phyloP scores from a whole-genome alignment of 192 early-diverging fungal species.

The Chytriomyces hyalinus region DNA sequence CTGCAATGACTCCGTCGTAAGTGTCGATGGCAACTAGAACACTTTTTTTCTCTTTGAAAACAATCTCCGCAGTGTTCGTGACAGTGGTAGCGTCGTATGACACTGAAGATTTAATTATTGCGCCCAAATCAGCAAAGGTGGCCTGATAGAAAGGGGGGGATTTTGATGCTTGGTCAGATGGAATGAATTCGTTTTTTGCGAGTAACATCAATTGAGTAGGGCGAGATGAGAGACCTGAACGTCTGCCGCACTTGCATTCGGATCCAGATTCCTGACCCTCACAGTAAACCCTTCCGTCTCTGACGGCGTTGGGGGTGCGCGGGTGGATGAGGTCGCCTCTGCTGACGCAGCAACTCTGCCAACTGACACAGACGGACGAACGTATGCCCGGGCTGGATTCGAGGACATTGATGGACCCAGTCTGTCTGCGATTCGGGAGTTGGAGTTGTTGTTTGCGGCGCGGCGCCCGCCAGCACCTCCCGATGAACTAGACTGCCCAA shows the following conservation, averaged over 20 bases:
- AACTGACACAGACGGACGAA: background rate
- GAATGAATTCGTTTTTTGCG: background rate
- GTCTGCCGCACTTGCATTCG: slow-evolving; percentile 36
- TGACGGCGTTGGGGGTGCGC: background rate
- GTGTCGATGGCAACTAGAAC: slow-evolving; percentile 30
- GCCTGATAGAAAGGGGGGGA: background rate
- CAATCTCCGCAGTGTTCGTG: slow-evolving; percentile 27
- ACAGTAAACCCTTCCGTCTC: background rate
- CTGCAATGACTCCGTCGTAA: slow-evolving; percentile 34
- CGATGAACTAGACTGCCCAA: background rate
- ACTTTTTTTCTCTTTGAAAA: slow-evolving; percentile 24
- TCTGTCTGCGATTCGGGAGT: background rate
- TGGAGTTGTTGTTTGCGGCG: background rate
- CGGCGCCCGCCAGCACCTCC: background rate
- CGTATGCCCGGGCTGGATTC: background rate
- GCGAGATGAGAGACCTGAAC: slow-evolving; percentile 6
- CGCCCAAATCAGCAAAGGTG: slow-evolving; percentile 36
- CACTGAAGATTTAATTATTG: slow-evolving; percentile 23
- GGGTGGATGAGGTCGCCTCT: background rate
- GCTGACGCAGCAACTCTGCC: background rate
- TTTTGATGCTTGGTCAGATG: background rate
- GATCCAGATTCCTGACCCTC: slow-evolving; percentile 33
- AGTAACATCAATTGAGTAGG: background rate
- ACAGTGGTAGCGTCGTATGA: slow-evolving; percentile 7
- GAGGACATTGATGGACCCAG: background rate